Evolutionary conservation across 495 filamentous ascomycete genomes (phyloP), one percentile per base, ranked within the genome.

Genomic region (Neurospora africana): DNA sequence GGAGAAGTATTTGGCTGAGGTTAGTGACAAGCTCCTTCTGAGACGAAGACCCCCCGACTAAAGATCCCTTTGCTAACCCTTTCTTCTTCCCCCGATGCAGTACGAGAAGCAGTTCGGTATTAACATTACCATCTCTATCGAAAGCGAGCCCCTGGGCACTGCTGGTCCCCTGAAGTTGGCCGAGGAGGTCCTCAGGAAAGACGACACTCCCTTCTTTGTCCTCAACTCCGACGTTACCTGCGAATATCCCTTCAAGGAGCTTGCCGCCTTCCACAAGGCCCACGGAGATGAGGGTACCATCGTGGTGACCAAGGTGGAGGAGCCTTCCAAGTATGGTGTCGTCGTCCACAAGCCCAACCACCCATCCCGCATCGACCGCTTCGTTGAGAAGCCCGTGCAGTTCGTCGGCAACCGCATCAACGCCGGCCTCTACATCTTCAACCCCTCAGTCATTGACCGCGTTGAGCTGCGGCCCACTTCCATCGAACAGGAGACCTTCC

Each of bases 401-500:
- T 99, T 98, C 83, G 95, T 99, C 69, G 95, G 95, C 77, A 99
- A 99, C 86, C 92, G 95, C 71, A 99, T 99, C 88, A 99, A 99
- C 78, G 95, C 95, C 76, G 95, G 95, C 84, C 93, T 99, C 81
- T 99, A 99, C 87, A 97, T 99, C 80, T 87, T 99, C 77, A 99
- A 97, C 86, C 93, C 94, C 41, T 92, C 90, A 69, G 92, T 98
- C 23, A 87, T 99, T 61, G 83, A 89, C 38, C 91, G 95, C 76
- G 98, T 99, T 78, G 96, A 98, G 79, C 89, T 98, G 74, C 93
- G 96, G 68, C 95, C 95, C 38, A 99, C 96, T 41, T 97, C 93
- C n/a, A 99, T 99, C 81, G 95, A 99, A 83, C 95, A 98, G 84
- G 95, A 99, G 84, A 99, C 93, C 35, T 99, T 99, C 91, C 95